Percentiles rank a stretch among this genome's conserved stretches.
Conservation (phyloP, 441 rosid species). For the Gossypium gossypioides region DNA sequence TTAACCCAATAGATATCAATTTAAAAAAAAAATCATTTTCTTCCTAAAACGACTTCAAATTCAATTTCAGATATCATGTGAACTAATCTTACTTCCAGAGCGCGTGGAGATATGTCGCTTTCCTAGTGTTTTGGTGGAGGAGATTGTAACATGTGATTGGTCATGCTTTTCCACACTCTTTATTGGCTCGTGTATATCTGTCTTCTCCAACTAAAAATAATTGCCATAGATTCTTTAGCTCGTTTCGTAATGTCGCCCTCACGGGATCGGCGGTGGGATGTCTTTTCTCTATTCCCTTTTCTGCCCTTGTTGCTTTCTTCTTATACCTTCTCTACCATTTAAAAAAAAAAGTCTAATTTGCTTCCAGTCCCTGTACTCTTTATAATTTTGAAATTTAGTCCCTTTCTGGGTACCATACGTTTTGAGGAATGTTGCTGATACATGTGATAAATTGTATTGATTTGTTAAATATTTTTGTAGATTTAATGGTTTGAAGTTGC, state of each 20-base stretch:
- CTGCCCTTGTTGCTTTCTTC: neutral
- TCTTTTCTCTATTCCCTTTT: neutral
- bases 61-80: neutral
- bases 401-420: too few species aligned
- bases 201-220: neutral
- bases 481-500: slow-evolving; percentile 45
- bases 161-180: neutral
- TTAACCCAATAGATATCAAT: too few species aligned
- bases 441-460: neutral
- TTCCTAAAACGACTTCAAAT: neutral
- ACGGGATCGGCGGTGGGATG: slow-evolving; percentile 16
- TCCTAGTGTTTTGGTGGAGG: neutral
- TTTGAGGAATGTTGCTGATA: neutral
- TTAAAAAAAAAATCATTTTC: too few species aligned
- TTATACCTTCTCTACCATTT: neutral
- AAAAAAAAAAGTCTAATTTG: too few species aligned
- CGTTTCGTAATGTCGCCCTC: slow-evolving; percentile 1
- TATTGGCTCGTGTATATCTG: neutral
- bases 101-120: neutral
- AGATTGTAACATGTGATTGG: neutral
- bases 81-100: neutral
- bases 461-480: slow-evolving; percentile 18
- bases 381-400: neutral
- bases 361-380: too few species aligned
- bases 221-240: slow-evolving; percentile 14